These are phyloP conservation scores for Aspergillus neoniger DNA, from an alignment of 2,329 filamentous ascomycete species.

Conservation along the genomic window DNA sequence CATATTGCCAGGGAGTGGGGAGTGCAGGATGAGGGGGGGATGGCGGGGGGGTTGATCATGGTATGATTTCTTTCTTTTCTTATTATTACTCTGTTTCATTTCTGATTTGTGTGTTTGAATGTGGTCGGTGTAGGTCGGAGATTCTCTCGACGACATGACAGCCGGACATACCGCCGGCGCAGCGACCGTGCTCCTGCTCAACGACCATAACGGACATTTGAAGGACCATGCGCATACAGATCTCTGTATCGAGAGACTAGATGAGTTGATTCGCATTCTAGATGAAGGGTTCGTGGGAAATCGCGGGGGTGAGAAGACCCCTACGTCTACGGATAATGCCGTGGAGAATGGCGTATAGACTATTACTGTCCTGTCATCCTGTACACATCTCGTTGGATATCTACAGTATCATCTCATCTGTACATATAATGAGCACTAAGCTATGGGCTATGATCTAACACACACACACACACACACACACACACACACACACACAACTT, in stretches of 20 bases:
- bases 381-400: neutral
- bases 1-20: constrained; percentile 81
- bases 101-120: no score
- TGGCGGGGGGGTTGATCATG: constrained; percentile 45
- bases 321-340: constrained; percentile 6
- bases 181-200: constrained; percentile 83
- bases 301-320: constrained; percentile 21
- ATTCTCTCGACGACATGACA: constrained; percentile 90
- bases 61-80: constrained; percentile 16
- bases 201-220: constrained; percentile 74
- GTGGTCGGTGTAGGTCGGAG: constrained; percentile 53
- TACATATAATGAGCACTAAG: neutral
- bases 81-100: no score
- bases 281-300: constrained; percentile 71
- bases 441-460: neutral
- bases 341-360: neutral
- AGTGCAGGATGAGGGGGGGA: constrained; percentile 45
- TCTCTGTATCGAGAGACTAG: constrained; percentile 68
- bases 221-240: constrained; percentile 75
- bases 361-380: neutral
- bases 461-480: neutral
- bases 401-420: neutral
- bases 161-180: constrained; percentile 81
- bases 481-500: neutral
- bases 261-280: constrained; percentile 74